Percentiles rank a stretch among this genome's conserved stretches.
phyloP scores from a whole-genome alignment of 176 grass and related monocot species.

The Urochloa ruziziensis region DNA sequence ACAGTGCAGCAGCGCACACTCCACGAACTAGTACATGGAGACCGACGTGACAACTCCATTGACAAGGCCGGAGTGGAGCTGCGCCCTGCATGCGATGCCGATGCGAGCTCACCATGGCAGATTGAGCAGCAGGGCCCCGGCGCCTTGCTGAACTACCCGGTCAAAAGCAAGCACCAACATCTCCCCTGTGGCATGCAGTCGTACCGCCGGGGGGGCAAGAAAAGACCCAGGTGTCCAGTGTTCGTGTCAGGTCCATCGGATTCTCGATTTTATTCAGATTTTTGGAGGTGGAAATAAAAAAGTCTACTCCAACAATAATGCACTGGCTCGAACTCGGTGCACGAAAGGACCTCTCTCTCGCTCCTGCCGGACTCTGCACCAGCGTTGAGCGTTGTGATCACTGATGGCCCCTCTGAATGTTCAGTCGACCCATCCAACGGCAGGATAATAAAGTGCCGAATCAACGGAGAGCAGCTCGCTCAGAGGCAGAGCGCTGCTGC shows the following conservation, averaged over 20 bases:
- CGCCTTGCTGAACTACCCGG: not conserved
- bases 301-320: slow-evolving; percentile 32
- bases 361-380: not conserved
- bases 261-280: slow-evolving; percentile 22
- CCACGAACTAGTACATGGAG: not conserved
- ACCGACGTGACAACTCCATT: slow-evolving; percentile 16
- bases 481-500: not conserved
- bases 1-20: not conserved
- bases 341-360: not conserved
- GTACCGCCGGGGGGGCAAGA: slow-evolving; percentile 28
- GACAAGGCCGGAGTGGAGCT: not conserved
- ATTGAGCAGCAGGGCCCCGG: not conserved
- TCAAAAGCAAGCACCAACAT: slow-evolving; percentile 35
- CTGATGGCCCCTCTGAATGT: not conserved
- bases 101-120: not conserved
- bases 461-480: not conserved
- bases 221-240: slow-evolving; percentile 35
- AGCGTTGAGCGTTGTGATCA: slow-evolving; percentile 31
- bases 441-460: slow-evolving; percentile 51
- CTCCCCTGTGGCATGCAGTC: not conserved
- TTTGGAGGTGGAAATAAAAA: not conserved
- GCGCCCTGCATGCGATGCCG: not conserved
- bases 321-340: not conserved
- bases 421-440: slow-evolving; percentile 32
- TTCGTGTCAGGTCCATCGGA: slow-evolving; percentile 37